Evolutionary conservation across 345 rosid genomes (phyloP).

Genomic region (Melaleuca quinquenervia): DNA sequence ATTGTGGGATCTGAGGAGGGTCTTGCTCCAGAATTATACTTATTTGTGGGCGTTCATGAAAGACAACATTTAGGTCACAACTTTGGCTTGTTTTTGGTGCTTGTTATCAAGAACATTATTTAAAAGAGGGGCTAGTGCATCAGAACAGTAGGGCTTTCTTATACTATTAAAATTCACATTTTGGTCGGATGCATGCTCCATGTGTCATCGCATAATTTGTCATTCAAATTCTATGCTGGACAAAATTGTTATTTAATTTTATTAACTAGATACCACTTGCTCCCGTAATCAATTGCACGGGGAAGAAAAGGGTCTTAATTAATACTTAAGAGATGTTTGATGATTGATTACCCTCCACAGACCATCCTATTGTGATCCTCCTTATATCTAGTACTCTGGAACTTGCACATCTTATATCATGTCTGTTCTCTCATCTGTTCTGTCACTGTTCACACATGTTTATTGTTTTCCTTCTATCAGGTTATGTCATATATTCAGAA

Average conservation of each 20-base stretch:
- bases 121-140: not conserved
- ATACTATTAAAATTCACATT: not conserved
- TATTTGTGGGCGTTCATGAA: not conserved
- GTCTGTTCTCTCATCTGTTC: not conserved
- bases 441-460: not conserved
- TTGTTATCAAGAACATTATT: not conserved
- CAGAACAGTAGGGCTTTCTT: not conserved
- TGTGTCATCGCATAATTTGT: not conserved
- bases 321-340: not conserved
- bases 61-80: not conserved
- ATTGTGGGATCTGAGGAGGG: not conserved
- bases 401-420: not conserved
- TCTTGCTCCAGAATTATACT: not conserved
- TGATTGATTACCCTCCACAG: not conserved
- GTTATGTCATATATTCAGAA: constrained; percentile 36
- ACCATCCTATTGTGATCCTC: not conserved
- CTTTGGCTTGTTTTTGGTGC: not conserved
- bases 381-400: not conserved
- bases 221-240: not conserved
- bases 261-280: not conserved
- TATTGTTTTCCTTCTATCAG: constrained; percentile 14
- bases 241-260: not conserved
- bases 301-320: not conserved
- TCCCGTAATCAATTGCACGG: not conserved
- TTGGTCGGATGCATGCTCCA: not conserved